Evolutionary conservation across 768 basidiomycete species (phyloP), one percentile per base, ranked within the genome.

Genomic region (Hygrocybe coccinea): DNA sequence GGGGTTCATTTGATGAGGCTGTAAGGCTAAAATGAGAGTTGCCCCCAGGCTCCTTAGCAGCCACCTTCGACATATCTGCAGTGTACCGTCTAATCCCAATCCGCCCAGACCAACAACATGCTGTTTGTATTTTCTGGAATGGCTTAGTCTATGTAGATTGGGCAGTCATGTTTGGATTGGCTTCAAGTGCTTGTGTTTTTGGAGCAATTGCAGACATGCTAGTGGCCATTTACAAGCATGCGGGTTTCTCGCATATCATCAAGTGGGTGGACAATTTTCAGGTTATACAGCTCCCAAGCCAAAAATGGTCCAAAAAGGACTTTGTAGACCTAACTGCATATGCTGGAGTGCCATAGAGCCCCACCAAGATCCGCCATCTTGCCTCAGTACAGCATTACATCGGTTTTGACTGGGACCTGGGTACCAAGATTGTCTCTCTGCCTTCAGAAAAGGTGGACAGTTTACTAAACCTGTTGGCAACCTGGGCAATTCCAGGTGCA

Each of bases 191-290:
- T 0, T 70, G 75, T 0, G 62, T 75, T 0, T 75, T 71, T 46
- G 70, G 76, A 0, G 38, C 57, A 0, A 54, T 76, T 0, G 73
- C 73, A 2, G 69, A 76, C 57, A 66, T 68, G 62, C 50, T 73
- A 0, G 61, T 69, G 0, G 68, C 58, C 0, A 68, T 75, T 15
- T 71, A 69, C 59, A 1, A 38, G 11, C 39, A 52, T 8, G 29
- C 35, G 2, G 69, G 69, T 4, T 60, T 67, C 36, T 33, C 56
- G 1, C 57, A 55, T 2, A 55, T 71, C 14, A 14, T 43, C 17
- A 76, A 75, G 53, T 76, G 75, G 74, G 73, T 75, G 0, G 71
- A 76, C 63, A 66, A 76, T 45, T 74, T 75, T 52, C 49, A 71
- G 3, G 64, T 67, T 2, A 58, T 72, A 11, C 60, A 61, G 0